Evolutionary conservation across 2,329 filamentous ascomycete genomes (phyloP), one percentile per base, ranked within the genome.

Genomic region (Fusarium lateritium): DNA sequence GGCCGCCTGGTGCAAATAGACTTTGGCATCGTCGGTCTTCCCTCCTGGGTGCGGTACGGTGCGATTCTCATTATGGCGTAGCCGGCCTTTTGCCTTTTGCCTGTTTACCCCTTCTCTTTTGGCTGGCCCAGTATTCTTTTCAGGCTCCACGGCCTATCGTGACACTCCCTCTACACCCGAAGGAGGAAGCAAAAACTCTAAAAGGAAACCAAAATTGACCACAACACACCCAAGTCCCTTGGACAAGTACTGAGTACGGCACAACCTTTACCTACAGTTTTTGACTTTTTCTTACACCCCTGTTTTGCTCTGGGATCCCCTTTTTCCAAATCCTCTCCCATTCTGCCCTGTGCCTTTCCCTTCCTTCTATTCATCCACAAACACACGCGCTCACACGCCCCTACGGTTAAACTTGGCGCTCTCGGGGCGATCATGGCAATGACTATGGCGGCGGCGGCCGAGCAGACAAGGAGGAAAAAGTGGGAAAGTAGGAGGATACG

Each of bases 1-100:
- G 52, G 36, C 39, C 45, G 44, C 51, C 49, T 67, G 58, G 65
- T 71, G 71, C 59, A 68, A 73, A 73, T 73, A 73, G 69, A 73
- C 71, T 73, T 73, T 72, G 57, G 69, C 66, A 68, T 72, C 66
- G 62, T 63, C 65, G 21, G 34, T 66, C 52, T 59, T 51, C 21
- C 28, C 28, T 49, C 21, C 34, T 42, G 40, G 40, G 45, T 28
- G 44, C 43, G 54, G 52, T 42, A 45, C 49, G 51, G 46, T 42
- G 19, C n/a, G 36, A 17, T 62, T 60, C 65, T 57, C 34, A 44
- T 65, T 65, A 43, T 54, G 54, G 64, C 59, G 63, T 68, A 66
- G 66, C 44, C 57, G 54, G 52, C 15, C 51, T 61, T 70, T 66
- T 47, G 44, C 39, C 62, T 70, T 54, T 59, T 28, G 26, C 33